A percentile compares a stretch with the other conserved stretches of the same genome.
phyloP scores from a whole-genome alignment of 2,329 filamentous ascomycete genomes.

The Epicoccum nigrum region DNA sequence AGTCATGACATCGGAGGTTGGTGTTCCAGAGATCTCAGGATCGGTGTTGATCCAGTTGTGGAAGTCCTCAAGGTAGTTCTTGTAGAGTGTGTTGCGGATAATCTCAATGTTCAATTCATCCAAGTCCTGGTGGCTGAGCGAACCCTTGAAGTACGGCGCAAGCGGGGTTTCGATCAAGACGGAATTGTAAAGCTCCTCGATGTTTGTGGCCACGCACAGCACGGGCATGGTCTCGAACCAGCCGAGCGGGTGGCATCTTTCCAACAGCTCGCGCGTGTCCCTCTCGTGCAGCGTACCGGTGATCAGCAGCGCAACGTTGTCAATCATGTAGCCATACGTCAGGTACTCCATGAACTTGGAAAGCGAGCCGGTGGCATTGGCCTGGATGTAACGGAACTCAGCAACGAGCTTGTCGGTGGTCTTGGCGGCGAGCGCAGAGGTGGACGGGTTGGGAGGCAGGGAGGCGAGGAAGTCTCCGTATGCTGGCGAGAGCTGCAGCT shows the following conservation, averaged over 20 bases:
- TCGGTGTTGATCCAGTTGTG: constrained; percentile 91
- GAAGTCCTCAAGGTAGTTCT: constrained; percentile 99
- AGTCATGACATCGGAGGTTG: constrained; percentile 92
- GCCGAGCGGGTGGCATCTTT: constrained; percentile 93
- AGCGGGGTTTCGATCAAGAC: constrained; percentile 96
- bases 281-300: constrained; percentile 97
- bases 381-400: constrained; percentile 95
- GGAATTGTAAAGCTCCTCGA: constrained; percentile 98
- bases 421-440: constrained; percentile 90
- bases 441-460: constrained; percentile 94
- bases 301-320: constrained; percentile 97
- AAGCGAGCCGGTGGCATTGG: constrained; percentile 88
- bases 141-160: constrained; percentile 96
- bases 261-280: constrained; percentile 92
- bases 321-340: constrained; percentile 99
- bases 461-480: constrained; percentile 97
- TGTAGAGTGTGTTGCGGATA: constrained; percentile 96
- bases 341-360: constrained; percentile 97
- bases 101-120: constrained; percentile 99
- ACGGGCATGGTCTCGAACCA: constrained; percentile 99
- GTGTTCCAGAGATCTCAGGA: constrained; percentile 83
- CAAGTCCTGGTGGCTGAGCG: constrained; percentile 91
- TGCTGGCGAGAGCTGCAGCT: constrained; percentile 93
- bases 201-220: constrained; percentile 95
- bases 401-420: constrained; percentile 98